These are phyloP conservation scores for Curvularia sp. DNA, from an alignment of 2,329 filamentous ascomycete genomes.

Conservation along the genomic window DNA sequence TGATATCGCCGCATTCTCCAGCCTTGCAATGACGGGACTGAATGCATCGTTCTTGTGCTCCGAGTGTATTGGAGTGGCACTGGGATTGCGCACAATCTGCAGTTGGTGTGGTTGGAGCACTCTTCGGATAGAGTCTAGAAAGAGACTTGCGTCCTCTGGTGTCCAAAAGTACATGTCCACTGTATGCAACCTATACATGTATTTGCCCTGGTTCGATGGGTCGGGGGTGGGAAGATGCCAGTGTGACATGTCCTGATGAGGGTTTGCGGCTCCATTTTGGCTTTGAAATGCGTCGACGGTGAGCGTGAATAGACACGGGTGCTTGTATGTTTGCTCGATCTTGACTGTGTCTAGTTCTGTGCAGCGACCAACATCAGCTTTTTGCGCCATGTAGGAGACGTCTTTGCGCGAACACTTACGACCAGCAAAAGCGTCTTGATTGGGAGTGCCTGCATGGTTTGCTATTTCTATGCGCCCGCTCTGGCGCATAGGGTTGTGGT, in stretches of 20 bases:
- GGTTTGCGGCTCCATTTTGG: conserved; percentile 47
- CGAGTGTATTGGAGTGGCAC: conserved; percentile 49
- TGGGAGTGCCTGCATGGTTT: conserved; percentile 74
- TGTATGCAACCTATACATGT: conserved; percentile 78
- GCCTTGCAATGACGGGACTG: conserved; percentile 74
- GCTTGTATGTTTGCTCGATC: conserved; percentile 75
- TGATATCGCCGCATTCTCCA: conserved; percentile 74
- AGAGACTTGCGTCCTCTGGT: conserved; percentile 72
- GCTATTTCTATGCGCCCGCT: conserved; percentile 77
- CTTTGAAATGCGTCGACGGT: conserved; percentile 60
- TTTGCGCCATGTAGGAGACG: background rate
- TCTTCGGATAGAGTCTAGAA: conserved; percentile 71
- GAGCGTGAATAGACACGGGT: conserved; percentile 74
- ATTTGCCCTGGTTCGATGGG: conserved; percentile 75
- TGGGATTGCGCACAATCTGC: conserved; percentile 46
- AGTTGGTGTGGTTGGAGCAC: conserved; percentile 67
- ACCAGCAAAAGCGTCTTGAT: conserved; percentile 82
- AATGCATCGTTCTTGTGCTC: conserved; percentile 60
- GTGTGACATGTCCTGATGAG: conserved; percentile 60
- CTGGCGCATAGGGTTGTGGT: conserved; percentile 72
- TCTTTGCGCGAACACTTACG: conserved; percentile 60
- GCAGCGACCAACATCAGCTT: conserved; percentile 29
- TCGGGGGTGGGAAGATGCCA: conserved; percentile 81
- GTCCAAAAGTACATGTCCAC: conserved; percentile 84
- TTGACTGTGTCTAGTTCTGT: conserved; percentile 70